Percentiles rank a stretch among this genome's conserved stretches.
phyloP scores from a whole-genome alignment of 2,329 filamentous ascomycete species.

The Colletotrichum spaethianum region DNA sequence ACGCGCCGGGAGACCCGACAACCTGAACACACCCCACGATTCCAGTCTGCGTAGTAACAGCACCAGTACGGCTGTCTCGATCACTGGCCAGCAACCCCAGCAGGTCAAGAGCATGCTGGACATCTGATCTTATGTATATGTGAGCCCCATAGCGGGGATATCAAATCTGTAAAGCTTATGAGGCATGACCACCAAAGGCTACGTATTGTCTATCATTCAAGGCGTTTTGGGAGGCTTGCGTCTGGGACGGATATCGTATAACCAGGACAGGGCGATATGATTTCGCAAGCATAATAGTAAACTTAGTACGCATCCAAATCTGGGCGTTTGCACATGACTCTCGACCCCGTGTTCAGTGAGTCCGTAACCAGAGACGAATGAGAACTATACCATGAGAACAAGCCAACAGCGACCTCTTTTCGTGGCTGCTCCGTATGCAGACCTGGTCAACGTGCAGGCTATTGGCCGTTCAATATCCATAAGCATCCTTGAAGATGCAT shows the following conservation, averaged over 20 bases:
- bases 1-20: constrained; percentile 14
- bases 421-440: background rate
- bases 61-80: constrained; percentile 61
- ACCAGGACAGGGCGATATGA: background rate
- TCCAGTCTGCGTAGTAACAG: constrained; percentile 60
- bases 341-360: background rate
- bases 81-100: constrained; percentile 63
- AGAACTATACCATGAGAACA: background rate
- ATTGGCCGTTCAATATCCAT: too few relatives aligned
- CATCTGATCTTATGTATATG: constrained; percentile 52
- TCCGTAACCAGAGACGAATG: background rate
- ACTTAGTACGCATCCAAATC: background rate
- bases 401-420: background rate
- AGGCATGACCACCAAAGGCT: constrained; percentile 22
- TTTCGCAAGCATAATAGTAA: constrained; percentile 17
- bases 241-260: background rate
- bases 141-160: too few relatives aligned
- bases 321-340: background rate
- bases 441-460: background rate
- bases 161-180: constrained; percentile 10
- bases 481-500: background rate
- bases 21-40: background rate
- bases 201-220: background rate
- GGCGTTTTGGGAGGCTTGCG: constrained; percentile 2
- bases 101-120: constrained; percentile 72